Conservation (phyloP, 768 basidiomycete genomes). For the Suillus brevipes region DNA sequence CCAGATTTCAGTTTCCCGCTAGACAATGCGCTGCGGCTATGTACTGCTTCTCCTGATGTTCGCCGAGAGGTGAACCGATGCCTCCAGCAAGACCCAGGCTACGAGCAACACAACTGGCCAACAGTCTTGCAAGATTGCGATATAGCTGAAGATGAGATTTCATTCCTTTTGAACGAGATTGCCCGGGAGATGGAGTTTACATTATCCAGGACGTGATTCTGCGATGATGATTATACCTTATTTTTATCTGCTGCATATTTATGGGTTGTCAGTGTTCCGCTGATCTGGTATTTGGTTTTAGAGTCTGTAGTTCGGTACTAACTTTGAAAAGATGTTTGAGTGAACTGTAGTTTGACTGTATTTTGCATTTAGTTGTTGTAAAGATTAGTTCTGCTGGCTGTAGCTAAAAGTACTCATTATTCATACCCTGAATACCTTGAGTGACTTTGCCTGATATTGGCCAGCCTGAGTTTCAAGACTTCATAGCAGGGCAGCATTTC, state of each 20-base stretch:
- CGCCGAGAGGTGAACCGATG: conserved; percentile 24
- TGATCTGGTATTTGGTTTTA: not conserved
- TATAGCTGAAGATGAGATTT: conserved; percentile 17
- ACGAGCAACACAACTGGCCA: conserved; percentile 31
- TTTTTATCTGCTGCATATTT: not conserved
- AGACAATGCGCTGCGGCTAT: conserved; percentile 22
- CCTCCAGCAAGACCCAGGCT: conserved; percentile 24
- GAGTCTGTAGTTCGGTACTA: not conserved
- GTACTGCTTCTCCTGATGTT: conserved; percentile 19
- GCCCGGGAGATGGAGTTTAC: conserved; percentile 22
- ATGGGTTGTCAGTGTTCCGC: not conserved
- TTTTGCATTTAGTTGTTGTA: not conserved
- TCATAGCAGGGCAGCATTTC: not conserved
- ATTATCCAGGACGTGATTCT: not conserved
- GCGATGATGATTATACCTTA: not conserved
- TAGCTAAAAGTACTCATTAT: not conserved
- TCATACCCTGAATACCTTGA: not conserved
- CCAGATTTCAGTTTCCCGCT: conserved; percentile 14
- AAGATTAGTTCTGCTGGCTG: not conserved
- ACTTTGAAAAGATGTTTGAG: not conserved
- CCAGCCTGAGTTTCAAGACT: not conserved
- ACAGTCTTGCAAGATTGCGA: conserved; percentile 23
- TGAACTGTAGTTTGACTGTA: not conserved
- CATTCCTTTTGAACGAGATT: conserved; percentile 29
- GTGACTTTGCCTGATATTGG: not conserved